phyloP scores from a whole-genome alignment of 2,329 filamentous ascomycete genomes.

The Parastagonospora avenae region DNA sequence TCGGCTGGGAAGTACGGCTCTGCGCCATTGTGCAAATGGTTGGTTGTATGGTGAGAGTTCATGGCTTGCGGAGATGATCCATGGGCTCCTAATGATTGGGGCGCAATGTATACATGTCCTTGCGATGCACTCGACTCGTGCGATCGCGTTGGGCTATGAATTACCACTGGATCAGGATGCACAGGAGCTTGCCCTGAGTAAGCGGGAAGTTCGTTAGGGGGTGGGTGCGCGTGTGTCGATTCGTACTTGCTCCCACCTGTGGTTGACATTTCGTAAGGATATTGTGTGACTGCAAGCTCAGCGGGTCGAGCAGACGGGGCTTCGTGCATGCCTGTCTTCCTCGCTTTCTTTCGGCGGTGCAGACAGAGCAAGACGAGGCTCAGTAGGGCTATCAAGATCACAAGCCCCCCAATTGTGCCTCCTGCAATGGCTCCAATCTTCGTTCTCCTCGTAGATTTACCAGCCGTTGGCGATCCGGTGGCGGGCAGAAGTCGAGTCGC shows the following conservation, averaged over 20 bases:
- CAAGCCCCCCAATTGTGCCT: constrained; percentile 47
- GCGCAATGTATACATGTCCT: not conserved
- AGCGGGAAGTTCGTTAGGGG: constrained; percentile 13
- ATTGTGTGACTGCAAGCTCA: constrained; percentile 37
- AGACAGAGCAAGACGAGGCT: constrained; percentile 44
- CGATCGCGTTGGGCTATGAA: constrained; percentile 11
- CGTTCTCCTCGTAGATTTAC: constrained; percentile 18
- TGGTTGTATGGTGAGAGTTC: not conserved
- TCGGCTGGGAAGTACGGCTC: not conserved
- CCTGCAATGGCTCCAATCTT: constrained; percentile 48
- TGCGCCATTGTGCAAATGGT: not conserved
- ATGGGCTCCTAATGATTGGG: not conserved
- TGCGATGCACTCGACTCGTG: constrained; percentile 7
- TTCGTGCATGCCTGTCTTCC: constrained; percentile 16
- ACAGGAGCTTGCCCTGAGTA: constrained; percentile 17
- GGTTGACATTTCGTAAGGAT: constrained; percentile 37
- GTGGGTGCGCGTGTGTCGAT: constrained; percentile 29
- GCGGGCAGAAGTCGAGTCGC: constrained; percentile 55
- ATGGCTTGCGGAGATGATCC: not conserved
- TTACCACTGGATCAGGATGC: constrained; percentile 25
- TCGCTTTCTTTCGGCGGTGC: constrained; percentile 43
- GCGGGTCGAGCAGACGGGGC: constrained; percentile 26
- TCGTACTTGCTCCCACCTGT: constrained; percentile 34
- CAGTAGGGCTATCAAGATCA: constrained; percentile 38
- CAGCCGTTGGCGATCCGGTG: constrained; percentile 20